Evolutionary conservation across 306 rosid genomes (phyloP).

Genomic region (Sphenostylis stenocarpa): DNA sequence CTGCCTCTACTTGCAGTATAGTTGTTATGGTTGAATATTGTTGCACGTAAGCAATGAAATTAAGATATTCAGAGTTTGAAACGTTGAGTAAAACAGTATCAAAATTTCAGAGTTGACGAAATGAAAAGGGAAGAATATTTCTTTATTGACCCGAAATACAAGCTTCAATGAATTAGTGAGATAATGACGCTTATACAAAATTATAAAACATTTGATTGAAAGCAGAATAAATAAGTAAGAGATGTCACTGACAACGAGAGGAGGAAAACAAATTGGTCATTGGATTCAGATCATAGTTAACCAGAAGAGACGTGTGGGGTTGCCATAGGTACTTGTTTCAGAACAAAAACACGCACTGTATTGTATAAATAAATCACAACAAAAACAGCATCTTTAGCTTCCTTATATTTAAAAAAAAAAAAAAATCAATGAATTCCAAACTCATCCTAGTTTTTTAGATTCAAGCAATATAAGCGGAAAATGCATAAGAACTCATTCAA

Average conservation of each 20-base stretch:
- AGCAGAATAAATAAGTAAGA: not conserved
- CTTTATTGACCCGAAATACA: not conserved
- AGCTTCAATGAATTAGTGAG: not conserved
- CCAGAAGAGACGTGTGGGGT: too few species aligned
- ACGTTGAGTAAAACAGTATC: not conserved
- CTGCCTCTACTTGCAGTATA: not conserved
- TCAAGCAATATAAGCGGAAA: too few species aligned
- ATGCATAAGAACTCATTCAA: too few species aligned
- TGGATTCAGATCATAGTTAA: too few species aligned
- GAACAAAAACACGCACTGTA: too few species aligned
- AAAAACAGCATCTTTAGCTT: too few species aligned
- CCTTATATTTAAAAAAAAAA: too few species aligned
- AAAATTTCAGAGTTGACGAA: conserved; percentile 6
- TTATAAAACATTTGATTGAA: not conserved
- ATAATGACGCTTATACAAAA: not conserved
- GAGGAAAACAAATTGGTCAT: not conserved
- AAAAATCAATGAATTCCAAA: too few species aligned
- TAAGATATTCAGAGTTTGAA: conserved; percentile 10
- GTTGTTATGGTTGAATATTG: not conserved
- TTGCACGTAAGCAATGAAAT: not conserved
- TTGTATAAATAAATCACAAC: too few species aligned
- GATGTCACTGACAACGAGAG: not conserved
- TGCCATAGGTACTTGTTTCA: too few species aligned
- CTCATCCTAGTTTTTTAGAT: too few species aligned
- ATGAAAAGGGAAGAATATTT: not conserved